Base-by-base conservation (phyloP, 257 asterid genomes). In the Rubia yunnanensis region DNA sequence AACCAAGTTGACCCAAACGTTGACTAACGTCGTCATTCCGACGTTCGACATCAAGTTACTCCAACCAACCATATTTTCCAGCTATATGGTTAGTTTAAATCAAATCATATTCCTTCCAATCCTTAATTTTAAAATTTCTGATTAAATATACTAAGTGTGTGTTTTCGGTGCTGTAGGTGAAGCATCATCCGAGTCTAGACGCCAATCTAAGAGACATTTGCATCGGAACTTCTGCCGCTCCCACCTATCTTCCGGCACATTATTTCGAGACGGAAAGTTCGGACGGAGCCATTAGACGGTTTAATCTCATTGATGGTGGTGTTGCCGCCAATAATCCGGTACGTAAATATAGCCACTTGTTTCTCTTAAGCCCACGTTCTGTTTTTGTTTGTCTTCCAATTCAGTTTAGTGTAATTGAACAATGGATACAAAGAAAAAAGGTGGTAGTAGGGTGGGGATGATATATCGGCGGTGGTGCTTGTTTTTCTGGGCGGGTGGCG, bases 151-250 rank as follows among this genome's bases (percentile, higher is more conserved):
- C 11, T 5, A 57, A 14, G 14, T 57, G 38, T 5, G 34, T 38
- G n/a, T 1, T 24, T 28, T 44, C 41, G 4, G 24, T 27, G 69
- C 23, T 53, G 53, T 78, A 82, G 87, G 58, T 66, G 27, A 68
- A 65, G 61, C 36, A 57, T 7, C 69, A 55, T 2, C 63, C 79
- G 3, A 53, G 54, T 4, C n/a, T 68, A 8, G 76, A 86, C 63
- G 88, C 85, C 27, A 59, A 62, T 3, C 28, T 86, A 4, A 69
- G 83, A 0, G 94, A 86, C 39, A 74, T 81, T 64, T 84, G 86
- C 80, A 80, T 86, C 18, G 74, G 85, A 49, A 83, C 89, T 4
- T 83, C 88, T 0, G 94, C 94, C 3, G 88, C 94, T 32, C 94
- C 89, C 0, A 86, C 89, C 3, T 73, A 72, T 70, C 76, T 83